These are phyloP conservation scores for Tetracentron sinense DNA, from an alignment of 164 flowering plant species.

Conservation along the genomic window DNA sequence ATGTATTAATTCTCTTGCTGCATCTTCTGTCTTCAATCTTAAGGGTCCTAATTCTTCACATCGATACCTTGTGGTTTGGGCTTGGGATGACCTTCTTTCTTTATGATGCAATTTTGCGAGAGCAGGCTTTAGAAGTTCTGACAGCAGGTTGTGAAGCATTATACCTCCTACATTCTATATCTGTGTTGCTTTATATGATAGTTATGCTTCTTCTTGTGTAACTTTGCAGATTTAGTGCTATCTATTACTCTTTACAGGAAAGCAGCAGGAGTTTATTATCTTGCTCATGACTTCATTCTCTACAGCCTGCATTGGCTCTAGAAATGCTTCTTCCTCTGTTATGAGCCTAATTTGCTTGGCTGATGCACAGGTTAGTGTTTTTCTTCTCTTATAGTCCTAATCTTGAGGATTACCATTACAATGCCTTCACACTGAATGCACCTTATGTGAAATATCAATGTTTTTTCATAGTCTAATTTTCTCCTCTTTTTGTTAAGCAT, in stretches of 20 bases:
- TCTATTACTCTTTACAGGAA: slow-evolving; percentile 54
- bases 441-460: too few relatives aligned
- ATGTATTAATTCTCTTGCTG: slow-evolving; percentile 50
- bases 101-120: slow-evolving; percentile 55
- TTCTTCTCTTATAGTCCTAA: neutral
- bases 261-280: slow-evolving; percentile 68
- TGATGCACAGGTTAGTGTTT: slow-evolving; percentile 58
- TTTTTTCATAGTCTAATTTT: too few relatives aligned
- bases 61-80: slow-evolving; percentile 50
- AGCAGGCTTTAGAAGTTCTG: slow-evolving; percentile 47
- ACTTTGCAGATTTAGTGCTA: slow-evolving; percentile 55
- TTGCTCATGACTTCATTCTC: slow-evolving; percentile 39
- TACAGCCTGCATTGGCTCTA: slow-evolving; percentile 23
- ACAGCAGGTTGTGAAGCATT: slow-evolving; percentile 31
- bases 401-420: too few relatives aligned
- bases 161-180: neutral
- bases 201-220: slow-evolving; percentile 9
- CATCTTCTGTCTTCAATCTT: slow-evolving; percentile 34
- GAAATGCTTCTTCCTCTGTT: slow-evolving; percentile 49
- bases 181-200: neutral
- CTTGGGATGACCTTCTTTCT: slow-evolving; percentile 56
- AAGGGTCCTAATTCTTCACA: slow-evolving; percentile 39
- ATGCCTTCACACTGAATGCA: too few relatives aligned
- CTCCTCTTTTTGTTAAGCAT: too few relatives aligned
- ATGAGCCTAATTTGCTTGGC: slow-evolving; percentile 69